Evolutionary conservation across 768 basidiomycete genomes (phyloP).

Genomic region (Panaeolus cyanescens): DNA sequence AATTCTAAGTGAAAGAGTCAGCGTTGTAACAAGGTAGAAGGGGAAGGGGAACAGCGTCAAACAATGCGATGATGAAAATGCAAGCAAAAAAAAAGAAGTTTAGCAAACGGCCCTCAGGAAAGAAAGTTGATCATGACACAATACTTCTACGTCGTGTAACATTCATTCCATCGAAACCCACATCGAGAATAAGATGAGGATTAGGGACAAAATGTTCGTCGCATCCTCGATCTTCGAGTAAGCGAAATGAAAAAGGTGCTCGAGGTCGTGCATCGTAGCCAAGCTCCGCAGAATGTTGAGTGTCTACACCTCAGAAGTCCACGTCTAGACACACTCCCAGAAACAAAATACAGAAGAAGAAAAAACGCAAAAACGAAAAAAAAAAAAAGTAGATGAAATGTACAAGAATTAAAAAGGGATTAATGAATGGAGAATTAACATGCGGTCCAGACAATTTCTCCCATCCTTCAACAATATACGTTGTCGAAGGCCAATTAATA

Average conservation of each 20-base stretch:
- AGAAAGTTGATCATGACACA: neutral
- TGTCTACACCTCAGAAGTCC: neutral
- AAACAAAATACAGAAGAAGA: neutral
- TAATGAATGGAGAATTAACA: neutral
- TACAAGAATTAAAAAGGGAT: neutral
- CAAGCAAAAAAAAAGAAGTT: neutral
- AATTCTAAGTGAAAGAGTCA: slow-evolving; percentile 45
- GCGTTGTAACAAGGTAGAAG: neutral
- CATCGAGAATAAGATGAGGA: neutral
- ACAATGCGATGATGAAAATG: neutral
- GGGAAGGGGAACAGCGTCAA: no score
- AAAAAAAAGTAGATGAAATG: neutral
- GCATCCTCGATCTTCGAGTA: neutral
- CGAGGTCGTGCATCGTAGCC: neutral
- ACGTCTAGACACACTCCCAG: neutral
- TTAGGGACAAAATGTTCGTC: neutral
- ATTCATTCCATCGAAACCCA: neutral
- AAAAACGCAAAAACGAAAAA: neutral
- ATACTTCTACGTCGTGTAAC: neutral
- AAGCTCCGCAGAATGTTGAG: neutral
- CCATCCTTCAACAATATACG: neutral
- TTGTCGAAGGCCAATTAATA: slow-evolving; percentile 1
- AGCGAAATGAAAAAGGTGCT: neutral
- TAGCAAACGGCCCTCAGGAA: neutral
- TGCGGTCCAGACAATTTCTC: neutral